Evolutionary conservation across 1,139 yeast species (phyloP).

Genomic region (Sugiyamaella castrensis): DNA sequence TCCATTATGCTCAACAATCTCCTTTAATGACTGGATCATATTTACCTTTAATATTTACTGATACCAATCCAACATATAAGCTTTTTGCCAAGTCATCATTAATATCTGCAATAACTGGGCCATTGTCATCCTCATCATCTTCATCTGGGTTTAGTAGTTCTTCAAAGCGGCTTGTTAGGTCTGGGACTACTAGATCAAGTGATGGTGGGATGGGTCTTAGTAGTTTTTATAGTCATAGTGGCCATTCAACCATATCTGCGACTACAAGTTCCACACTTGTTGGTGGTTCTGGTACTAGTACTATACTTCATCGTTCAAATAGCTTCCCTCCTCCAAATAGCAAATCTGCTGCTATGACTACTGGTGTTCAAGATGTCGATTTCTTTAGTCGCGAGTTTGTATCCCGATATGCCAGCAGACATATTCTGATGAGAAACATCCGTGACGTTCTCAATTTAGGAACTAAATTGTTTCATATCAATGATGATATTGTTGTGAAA

Average conservation of each 20-base stretch:
- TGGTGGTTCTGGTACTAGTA: not conserved
- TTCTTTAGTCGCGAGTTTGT: conserved; percentile 38
- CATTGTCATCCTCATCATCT: not conserved
- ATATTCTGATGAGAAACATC: conserved; percentile 50
- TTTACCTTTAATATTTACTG: conserved; percentile 60
- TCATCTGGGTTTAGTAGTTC: not conserved
- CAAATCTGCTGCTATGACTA: conserved; percentile 31
- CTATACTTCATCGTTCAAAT: conserved; percentile 34
- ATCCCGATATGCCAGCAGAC: conserved; percentile 41
- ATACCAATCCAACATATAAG: conserved; percentile 50
- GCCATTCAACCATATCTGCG: not conserved
- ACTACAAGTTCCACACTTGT: conserved; percentile 4
- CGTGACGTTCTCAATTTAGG: conserved; percentile 61
- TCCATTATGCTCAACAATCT: conserved; percentile 45
- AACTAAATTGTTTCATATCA: conserved; percentile 51
- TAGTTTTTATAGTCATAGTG: conserved; percentile 9
- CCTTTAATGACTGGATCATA: conserved; percentile 57
- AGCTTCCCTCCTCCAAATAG: conserved; percentile 38
- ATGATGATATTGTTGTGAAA: conserved; percentile 55
- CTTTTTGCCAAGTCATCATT: conserved; percentile 52
- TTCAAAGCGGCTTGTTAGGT: conserved; percentile 1
- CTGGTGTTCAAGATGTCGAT: conserved; percentile 41
- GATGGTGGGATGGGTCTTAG: conserved; percentile 4
- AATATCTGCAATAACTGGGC: conserved; percentile 32
- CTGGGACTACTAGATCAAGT: conserved; percentile 10